phyloP scores from a whole-genome alignment of 2,329 filamentous ascomycete genomes.

The Aureobasidium sp. region DNA sequence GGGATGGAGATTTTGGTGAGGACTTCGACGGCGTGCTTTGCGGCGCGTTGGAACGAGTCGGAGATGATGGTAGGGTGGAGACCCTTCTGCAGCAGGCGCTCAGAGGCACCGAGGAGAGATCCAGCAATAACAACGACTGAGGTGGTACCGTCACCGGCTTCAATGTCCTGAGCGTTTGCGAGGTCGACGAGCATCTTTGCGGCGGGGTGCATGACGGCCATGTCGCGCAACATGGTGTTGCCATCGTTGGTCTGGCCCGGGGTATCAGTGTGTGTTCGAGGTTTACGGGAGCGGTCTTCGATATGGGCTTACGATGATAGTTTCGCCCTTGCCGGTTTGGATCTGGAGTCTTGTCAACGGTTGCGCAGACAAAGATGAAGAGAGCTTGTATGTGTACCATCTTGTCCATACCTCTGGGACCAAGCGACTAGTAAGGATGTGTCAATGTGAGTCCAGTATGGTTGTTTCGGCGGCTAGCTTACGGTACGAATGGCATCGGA shows the following conservation, averaged over 20 bases:
- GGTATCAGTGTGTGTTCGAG: slow-evolving; percentile 24
- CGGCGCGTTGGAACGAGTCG: slow-evolving; percentile 92
- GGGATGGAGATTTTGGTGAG: slow-evolving; percentile 94
- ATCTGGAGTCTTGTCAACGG: slow-evolving; percentile 45
- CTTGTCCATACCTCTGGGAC: slow-evolving; percentile 97
- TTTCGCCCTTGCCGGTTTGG: slow-evolving; percentile 90
- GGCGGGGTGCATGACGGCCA: slow-evolving; percentile 99
- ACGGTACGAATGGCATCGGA: slow-evolving; percentile 92
- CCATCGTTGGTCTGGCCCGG: slow-evolving; percentile 78
- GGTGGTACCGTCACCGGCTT: slow-evolving; percentile 95
- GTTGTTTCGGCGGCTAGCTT: slow-evolving; percentile 23
- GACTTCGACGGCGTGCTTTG: slow-evolving; percentile 77
- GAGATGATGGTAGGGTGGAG: slow-evolving; percentile 98
- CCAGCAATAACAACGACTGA: slow-evolving; percentile 97
- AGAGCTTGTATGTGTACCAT: slow-evolving; percentile 51
- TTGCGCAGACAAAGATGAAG: slow-evolving; percentile 20
- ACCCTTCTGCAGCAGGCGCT: slow-evolving; percentile 79
- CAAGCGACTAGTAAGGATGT: slow-evolving; percentile 55
- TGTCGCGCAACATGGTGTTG: slow-evolving; percentile 97
- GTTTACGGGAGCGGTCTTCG: neutral
- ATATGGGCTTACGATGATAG: slow-evolving; percentile 62
- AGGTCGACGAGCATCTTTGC: slow-evolving; percentile 99
- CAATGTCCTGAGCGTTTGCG: slow-evolving; percentile 93
- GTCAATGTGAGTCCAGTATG: slow-evolving; percentile 3
- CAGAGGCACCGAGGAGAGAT: slow-evolving; percentile 85